Base-by-base conservation (phyloP, 345 rosid genomes). In the Jatropha curcas region DNA sequence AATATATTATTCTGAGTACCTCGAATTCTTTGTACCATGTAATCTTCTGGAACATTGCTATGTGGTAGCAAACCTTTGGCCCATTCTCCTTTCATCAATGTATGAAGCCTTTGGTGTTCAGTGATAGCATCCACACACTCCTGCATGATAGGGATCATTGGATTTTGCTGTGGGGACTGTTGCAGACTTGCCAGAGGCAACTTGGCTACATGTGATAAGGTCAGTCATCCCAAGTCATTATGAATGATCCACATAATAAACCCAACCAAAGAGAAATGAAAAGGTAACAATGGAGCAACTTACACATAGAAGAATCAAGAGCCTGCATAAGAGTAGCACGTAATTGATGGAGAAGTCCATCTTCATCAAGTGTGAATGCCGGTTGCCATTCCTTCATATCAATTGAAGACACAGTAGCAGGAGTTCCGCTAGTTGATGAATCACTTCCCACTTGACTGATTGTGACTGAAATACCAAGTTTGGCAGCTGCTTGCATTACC, bases 51-150 rank as follows among this genome's bases (percentile, higher is more conserved):
- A 75, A 92, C 79, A 81, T 83, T 88, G 80, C 89, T 84, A 73
- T 90, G 89, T 5, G 96, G 95, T 52, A 95, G 92, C 78, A 95
- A 75, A 71, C 92, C 98, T 79, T 89, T 95, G 67, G 87, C 90
- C 94, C 94, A 90, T 72, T 92, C 98, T 67, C 97, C 98, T 88
- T 89, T 95, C 93, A 92, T 84, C 82, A 95, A 82, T 8, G 87
- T 80, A 39, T 81, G 90, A 75, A 95, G 98, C 87, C 87, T 90
- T 80, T 90, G 98, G 77, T 95, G 99, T 83, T 90, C 97, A 8
- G 91, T 89, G 77, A 92, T 84, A 45, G 94, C 96, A 89, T 90
- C 92, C 35, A 89, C 82, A 61, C 97, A 92, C 78, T 89, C 90
- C 85, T 89, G 97, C 89, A 94, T 89, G 58, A 83, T 34, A 8